Base-by-base conservation (phyloP, 495 filamentous ascomycete genomes). In the Aspergillus cavernicola region DNA sequence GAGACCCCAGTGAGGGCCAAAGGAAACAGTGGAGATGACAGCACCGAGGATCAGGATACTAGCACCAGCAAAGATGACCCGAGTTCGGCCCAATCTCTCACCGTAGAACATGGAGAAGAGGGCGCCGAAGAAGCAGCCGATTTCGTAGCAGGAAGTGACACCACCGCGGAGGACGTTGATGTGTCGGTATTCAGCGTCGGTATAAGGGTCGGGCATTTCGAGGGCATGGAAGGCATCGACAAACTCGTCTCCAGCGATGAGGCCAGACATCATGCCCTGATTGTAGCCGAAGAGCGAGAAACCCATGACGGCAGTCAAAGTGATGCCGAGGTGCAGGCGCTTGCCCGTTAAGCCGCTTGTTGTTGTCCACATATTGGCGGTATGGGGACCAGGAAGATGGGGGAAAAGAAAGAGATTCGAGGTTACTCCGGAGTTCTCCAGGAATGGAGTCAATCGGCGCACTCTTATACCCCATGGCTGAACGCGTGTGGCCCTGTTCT, bases 131-230 rank as follows among this genome's bases (percentile, higher is more conserved):
- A 92, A 73, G 67, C 89, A 92, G 19, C 74, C 89, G 22, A 92
- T 76, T 58, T 91, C 87, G 67, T 92, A 93, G 56, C 90, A 88
- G 3, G 89, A 80, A 1, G 88, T 91, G 18, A 92, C 86, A 12
- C 84, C 78, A 45, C 87, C 89, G 60, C 88, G 87, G 73, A 89
- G 85, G 1, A 86, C 86, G 9, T 84, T 74, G 59, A 88, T 77
- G 62, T 81, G 63, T 0, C 40, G 32, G 6, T 62, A 54, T 37
- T 56, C 47, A 11, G 39, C 13, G 16, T 46, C 26, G 20, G 24
- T 23, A 35, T 10, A 6, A 29, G 29, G 13, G 10, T 48, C 18
- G 19, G 57, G 56, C 37, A 53, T 71, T 28, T 71, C 72, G 3
- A 87, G 88, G 32, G 81, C 76, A 6, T 77, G 72, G 62, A 91